A percentile compares a stretch with the other conserved stretches of the same genome.
Conservation (phyloP, 139 green algal species). For the Chlamydomonas urium region DNA sequence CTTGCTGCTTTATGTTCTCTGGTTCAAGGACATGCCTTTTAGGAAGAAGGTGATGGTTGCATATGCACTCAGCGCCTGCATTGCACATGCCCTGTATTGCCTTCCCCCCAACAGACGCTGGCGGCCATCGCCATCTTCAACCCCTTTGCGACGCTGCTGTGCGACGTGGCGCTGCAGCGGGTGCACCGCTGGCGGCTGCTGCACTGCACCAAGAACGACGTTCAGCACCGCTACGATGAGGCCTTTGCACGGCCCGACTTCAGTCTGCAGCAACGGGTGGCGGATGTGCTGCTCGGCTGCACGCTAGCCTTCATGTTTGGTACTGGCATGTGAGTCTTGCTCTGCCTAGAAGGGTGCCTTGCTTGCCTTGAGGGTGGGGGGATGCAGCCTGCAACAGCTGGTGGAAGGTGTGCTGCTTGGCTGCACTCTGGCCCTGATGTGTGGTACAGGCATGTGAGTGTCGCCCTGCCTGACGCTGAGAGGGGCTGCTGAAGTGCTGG, state of each 20-base stretch:
- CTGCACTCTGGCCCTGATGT: conserved; percentile 37
- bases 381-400: conserved; percentile 41
- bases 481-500: too few relatives aligned
- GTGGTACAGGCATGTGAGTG: conserved; percentile 37
- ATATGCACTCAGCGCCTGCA: background rate
- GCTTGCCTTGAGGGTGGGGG: too few relatives aligned
- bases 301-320: conserved; percentile 47
- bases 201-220: conserved; percentile 12
- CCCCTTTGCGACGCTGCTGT: conserved; percentile 9
- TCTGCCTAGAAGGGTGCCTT: too few relatives aligned
- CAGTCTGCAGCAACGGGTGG: conserved; percentile 34
- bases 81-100: background rate
- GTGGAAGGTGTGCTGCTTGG: conserved; percentile 45
- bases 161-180: too few relatives aligned
- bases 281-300: conserved; percentile 43
- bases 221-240: conserved; percentile 27
- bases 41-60: too few relatives aligned
- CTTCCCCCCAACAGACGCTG: conserved; percentile 8
- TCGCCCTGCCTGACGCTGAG: too few relatives aligned
- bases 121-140: conserved; percentile 17
- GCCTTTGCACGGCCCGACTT: conserved; percentile 35
- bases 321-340: conserved; percentile 26
- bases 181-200: conserved; percentile 18
- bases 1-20: too few relatives aligned
- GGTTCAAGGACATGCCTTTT: background rate